Evolutionary conservation across 2,329 filamentous ascomycete genomes (phyloP).

Genomic region (Scedosporium apiospermum): DNA sequence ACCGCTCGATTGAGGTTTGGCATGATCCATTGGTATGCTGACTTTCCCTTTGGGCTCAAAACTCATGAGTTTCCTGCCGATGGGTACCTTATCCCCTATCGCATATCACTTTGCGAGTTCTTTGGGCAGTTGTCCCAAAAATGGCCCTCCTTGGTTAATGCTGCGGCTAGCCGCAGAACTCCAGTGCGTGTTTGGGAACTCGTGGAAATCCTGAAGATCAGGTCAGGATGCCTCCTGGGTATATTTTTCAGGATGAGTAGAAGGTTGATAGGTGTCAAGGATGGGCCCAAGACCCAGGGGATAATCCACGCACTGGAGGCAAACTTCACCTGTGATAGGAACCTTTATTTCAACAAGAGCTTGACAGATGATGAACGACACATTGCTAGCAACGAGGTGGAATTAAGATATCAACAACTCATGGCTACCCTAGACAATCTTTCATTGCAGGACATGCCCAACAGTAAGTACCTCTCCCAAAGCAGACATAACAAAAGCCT

Average conservation of each 20-base stretch:
- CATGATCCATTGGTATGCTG: not conserved
- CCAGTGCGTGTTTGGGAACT: conserved; percentile 1
- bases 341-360: not conserved
- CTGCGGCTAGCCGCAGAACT: not conserved
- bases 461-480: not conserved
- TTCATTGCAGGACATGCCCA: not conserved
- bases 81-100: not conserved
- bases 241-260: not conserved
- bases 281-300: not conserved
- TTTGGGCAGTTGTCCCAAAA: not conserved
- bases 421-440: not conserved
- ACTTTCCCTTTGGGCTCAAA: not conserved
- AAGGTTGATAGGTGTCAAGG: not conserved
- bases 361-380: not conserved
- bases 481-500: no score
- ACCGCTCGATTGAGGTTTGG: not conserved
- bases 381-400: not conserved
- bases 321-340: not conserved
- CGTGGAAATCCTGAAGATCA: not conserved
- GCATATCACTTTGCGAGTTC: not conserved
- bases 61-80: not conserved
- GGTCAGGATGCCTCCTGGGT: not conserved
- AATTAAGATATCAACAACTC: not conserved
- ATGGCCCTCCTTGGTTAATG: not conserved
- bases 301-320: not conserved